phyloP scores from a whole-genome alignment of 208 protist genomes.

The Leishmania tropica region DNA sequence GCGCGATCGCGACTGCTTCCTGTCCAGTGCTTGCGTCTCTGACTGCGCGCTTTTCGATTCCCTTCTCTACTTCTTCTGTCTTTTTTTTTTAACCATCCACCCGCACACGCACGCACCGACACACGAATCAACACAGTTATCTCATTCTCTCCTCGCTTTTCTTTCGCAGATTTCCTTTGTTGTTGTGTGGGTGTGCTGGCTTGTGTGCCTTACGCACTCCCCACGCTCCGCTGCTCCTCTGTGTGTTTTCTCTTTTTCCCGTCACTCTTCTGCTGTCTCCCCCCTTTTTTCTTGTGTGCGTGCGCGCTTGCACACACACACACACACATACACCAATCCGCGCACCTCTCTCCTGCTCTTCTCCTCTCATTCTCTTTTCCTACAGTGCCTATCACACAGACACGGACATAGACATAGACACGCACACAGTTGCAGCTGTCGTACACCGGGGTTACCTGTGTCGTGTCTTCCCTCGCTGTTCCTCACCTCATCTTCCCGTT shows the following conservation, averaged over 20 bases:
- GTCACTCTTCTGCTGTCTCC: not conserved
- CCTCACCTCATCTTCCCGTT: not conserved
- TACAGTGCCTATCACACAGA: not conserved
- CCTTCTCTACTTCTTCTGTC: not conserved
- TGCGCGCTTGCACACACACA: not conserved
- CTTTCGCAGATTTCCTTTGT: not conserved
- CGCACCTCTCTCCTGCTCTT: not conserved
- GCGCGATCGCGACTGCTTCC: not conserved
- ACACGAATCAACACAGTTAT: not conserved
- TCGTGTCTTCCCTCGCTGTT: not conserved
- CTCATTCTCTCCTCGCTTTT: not conserved
- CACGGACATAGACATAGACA: not conserved
- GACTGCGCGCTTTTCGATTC: not conserved
- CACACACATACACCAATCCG: not conserved
- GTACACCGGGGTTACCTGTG: not conserved
- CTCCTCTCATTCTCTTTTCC: not conserved
- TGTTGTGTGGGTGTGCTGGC: not conserved
- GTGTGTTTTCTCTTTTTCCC: not conserved
- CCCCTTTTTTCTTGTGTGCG: not conserved
- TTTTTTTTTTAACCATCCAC: constrained; percentile 5
- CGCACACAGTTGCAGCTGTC: not conserved
- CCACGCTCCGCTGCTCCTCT: not conserved
- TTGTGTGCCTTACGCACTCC: not conserved
- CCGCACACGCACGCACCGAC: not conserved
- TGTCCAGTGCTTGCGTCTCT: not conserved